Conservation (phyloP, 2,329 filamentous ascomycete species). For the Colletotrichum sp. region DNA sequence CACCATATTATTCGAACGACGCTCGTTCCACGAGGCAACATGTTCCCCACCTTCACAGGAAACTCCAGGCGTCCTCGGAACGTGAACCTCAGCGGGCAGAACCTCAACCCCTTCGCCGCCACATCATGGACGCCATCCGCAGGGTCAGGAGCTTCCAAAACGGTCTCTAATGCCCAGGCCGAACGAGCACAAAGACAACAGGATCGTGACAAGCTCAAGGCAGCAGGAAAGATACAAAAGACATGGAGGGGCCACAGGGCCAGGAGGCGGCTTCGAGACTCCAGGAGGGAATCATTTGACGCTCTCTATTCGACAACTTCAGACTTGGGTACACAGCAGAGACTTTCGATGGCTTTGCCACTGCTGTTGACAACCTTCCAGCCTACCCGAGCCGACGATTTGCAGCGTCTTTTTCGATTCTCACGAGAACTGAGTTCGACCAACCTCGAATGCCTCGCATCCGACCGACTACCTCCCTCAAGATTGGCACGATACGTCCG, state of each 20-base stretch:
- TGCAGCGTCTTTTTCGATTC: constrained; percentile 51
- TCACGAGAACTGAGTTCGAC: constrained; percentile 45
- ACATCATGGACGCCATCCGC: constrained; percentile 61
- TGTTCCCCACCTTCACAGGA: constrained; percentile 94
- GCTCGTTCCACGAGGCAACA: constrained; percentile 42
- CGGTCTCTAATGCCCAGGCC: constrained; percentile 85
- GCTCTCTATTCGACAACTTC: constrained; percentile 49
- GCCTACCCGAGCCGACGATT: constrained; percentile 47
- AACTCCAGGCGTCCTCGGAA: constrained; percentile 84
- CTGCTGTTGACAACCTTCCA: constrained; percentile 58
- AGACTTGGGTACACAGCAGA: constrained; percentile 36
- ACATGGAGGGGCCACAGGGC: constrained; percentile 80
- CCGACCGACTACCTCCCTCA: constrained; percentile 30
- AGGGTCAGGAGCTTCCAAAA: constrained; percentile 72
- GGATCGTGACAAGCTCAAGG: constrained; percentile 78
- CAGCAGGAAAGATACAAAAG: constrained; percentile 76
- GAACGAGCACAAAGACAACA: constrained; percentile 81
- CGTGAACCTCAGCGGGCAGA: constrained; percentile 90
- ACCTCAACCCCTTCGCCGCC: constrained; percentile 78
- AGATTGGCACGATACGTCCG: constrained; percentile 39
- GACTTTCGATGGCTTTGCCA: constrained; percentile 45
- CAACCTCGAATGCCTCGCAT: constrained; percentile 39
- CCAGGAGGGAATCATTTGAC: constrained; percentile 69
- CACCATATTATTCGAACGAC: neutral
- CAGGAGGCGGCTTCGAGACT: constrained; percentile 62